Base-by-base conservation (phyloP, 2,329 filamentous ascomycete species). In the Apiospora sp. region DNA sequence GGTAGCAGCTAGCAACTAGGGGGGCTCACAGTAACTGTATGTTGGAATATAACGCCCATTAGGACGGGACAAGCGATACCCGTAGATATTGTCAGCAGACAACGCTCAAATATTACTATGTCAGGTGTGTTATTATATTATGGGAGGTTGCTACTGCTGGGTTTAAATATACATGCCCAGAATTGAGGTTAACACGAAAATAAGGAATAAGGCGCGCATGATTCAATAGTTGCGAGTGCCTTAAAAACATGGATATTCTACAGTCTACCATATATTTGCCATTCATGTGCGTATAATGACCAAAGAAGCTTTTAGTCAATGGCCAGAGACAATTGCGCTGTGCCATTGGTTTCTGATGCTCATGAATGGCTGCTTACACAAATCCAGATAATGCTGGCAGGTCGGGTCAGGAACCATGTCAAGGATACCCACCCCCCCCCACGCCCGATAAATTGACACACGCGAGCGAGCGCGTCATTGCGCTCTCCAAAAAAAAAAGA, bases 41-140 rank as follows among this genome's bases (percentile, higher is more conserved):
- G 48, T 70, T 58, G 48, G 71, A 72, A 72, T 71, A 72, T 68
- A 71, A 68, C 43, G n/a, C n/a, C 51, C 49, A 24, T 24, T 43
- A 69, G 61, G 43, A 61, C 37, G 69, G 61, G 49, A 43, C n/a
- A 70, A 72, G 64, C 68, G 72, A 73, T 73, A 73, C 72, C 72
- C 72, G 68, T 71, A 64, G 58, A 64, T 64, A 24, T 41, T 30
- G 58, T 24, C 58, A 14, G 58, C 58, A 14, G 58, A 64, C 22
- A 64, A 64, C n/a, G 58, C 58, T 13, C 34, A 12, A 64, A 64
- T 41, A 19, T 22, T 41, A 64, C 22, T 41, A 64, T 61, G 30
- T 61, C 30, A 49, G 19, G 46, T 49, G 46, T 49, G 46, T 61
- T 61, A 19, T 37, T 37, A 61, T 61, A 19, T 37, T 37, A 61